Conservation (phyloP, 176 grass and related monocot species). For the Oryza meyeriana region DNA sequence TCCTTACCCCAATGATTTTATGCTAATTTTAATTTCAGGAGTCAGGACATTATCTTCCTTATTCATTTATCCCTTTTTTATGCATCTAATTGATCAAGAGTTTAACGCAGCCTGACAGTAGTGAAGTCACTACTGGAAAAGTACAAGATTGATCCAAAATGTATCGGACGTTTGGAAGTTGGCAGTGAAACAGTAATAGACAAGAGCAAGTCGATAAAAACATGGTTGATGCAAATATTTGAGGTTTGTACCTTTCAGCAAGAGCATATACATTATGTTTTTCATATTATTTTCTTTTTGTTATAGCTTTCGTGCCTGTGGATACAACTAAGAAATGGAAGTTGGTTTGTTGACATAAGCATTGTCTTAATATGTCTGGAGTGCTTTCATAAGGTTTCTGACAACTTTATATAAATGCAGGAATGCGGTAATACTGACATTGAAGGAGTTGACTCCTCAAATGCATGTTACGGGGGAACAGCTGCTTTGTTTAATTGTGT, state of each 20-base stretch:
- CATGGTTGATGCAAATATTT: conserved; percentile 99
- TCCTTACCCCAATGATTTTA: background rate
- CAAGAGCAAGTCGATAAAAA: conserved; percentile 99
- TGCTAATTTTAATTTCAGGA: background rate
- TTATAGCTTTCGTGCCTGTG: background rate
- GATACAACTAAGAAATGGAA: background rate
- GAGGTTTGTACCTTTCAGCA: conserved; percentile 58
- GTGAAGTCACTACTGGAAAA: conserved; percentile 83
- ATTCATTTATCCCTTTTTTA: background rate
- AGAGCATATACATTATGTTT: background rate
- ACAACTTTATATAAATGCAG: conserved; percentile 34
- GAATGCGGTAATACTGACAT: conserved; percentile 75
- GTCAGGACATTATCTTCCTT: background rate
- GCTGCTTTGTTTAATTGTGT: conserved; percentile 81
- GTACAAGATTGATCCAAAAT: conserved; percentile 73
- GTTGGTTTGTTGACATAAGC: background rate
- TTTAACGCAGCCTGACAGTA: conserved; percentile 71
- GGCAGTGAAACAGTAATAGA: conserved; percentile 98
- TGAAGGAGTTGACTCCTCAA: conserved; percentile 82
- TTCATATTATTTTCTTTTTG: background rate
- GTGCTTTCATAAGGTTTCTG: background rate
- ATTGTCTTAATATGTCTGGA: background rate
- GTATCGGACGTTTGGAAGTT: conserved; percentile 92
- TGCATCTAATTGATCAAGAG: conserved; percentile 14
- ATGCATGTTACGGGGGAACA: conserved; percentile 85